Evolutionary conservation across 1,139 yeast species (phyloP).

Genomic region (Hanseniaspora uvarum): DNA sequence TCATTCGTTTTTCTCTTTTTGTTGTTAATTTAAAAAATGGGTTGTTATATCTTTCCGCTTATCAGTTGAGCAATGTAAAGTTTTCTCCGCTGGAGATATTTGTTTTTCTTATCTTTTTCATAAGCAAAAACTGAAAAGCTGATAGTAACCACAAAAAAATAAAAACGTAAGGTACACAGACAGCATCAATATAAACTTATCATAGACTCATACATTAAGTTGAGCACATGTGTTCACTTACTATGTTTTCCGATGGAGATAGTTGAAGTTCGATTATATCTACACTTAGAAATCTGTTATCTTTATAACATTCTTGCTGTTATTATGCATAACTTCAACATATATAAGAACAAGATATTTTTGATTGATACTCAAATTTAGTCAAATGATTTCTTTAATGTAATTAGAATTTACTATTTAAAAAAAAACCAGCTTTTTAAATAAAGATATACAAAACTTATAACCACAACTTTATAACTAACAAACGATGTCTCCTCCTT

Average conservation of each 20-base stretch:
- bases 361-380: no score
- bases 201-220: background rate
- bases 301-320: background rate
- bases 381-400: no score
- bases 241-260: background rate
- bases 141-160: background rate
- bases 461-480: background rate
- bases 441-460: background rate
- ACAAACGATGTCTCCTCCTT: constrained; percentile 14
- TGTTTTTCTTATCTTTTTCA: background rate
- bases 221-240: background rate
- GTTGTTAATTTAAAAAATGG: background rate
- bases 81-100: constrained; percentile 5
- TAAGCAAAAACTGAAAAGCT: background rate
- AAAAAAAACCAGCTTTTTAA: background rate
- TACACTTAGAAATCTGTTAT: background rate
- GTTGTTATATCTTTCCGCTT: background rate
- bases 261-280: background rate
- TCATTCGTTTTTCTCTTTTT: background rate
- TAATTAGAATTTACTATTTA: no score
- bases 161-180: background rate
- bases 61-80: background rate
- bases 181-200: background rate
- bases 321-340: no score
- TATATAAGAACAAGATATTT: background rate